phyloP scores from a whole-genome alignment of 2,329 filamentous ascomycete species.

The Pseudocercospora eumusae region DNA sequence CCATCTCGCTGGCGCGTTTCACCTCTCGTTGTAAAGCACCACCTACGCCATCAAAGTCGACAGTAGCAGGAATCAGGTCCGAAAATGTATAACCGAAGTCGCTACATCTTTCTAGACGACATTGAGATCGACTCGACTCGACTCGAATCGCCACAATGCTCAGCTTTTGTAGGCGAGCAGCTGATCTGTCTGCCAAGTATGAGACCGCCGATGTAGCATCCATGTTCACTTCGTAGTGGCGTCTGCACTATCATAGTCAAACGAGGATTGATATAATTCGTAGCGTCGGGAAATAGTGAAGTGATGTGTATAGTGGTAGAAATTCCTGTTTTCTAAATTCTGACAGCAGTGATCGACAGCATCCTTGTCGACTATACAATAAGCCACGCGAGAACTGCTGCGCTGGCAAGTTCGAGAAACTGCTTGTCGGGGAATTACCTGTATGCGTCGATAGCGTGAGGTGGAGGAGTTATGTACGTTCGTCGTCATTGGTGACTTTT shows the following conservation, averaged over 20 bases:
- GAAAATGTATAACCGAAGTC: neutral
- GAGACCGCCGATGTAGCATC: neutral
- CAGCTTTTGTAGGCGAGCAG: neutral
- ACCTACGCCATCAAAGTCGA: neutral
- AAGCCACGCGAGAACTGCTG: constrained; percentile 2
- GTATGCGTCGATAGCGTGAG: neutral
- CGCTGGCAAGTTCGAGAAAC: neutral
- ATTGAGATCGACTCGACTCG: constrained; percentile 1
- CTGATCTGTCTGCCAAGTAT: neutral
- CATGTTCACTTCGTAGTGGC: neutral
- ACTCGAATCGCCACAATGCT: neutral
- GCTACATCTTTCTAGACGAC: neutral
- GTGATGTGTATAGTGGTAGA: constrained; percentile 6
- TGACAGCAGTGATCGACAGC: constrained; percentile 1
- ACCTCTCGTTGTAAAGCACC: neutral
- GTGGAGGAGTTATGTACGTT: neutral
- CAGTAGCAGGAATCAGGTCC: neutral
- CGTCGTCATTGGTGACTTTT: neutral
- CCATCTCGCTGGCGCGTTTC: neutral
- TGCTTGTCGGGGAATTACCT: neutral
- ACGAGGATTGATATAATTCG: neutral
- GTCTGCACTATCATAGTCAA: neutral
- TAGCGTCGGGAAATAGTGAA: constrained; percentile 5
- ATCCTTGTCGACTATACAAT: neutral
- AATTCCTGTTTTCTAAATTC: neutral